Base-by-base conservation (phyloP, 106 monocot genomes). In the Iris macrosiphon region DNA sequence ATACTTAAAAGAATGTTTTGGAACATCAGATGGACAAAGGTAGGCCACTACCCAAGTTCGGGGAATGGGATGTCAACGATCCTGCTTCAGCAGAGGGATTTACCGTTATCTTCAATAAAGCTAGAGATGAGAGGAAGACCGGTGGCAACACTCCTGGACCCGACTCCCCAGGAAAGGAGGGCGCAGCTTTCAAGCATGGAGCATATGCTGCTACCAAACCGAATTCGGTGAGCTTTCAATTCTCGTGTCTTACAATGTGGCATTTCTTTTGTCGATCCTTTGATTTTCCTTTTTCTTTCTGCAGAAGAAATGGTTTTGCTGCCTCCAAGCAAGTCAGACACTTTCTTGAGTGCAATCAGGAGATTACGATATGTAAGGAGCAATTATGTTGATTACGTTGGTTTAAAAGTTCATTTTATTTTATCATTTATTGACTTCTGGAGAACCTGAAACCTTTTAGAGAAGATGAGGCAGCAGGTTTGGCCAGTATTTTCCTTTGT, bases 261-360 rank as follows among this genome's bases (percentile, higher is more conserved):
- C 16, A 45, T 8, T 26, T 28, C 8, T 45, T 8, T 24, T 7
- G 9, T 52, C 0, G 10, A 27, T 19, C 1, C 40, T 7, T 8
- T 34, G 8, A 40, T 12, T 19, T 20, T 39, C 52, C 31, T 19
- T 45, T 54, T n/a, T 31, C 30, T 21, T 55, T 48, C 7, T 72
- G 72, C 88, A 88, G 88, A 83, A 66, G 56, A 88, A 83, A 61
- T 88, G 88, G 88, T 75, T 65, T 45, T 88, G 88, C 79, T 88
- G 88, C 55, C 62, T 88, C 37, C 69, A 60, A 47, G 25, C 83
- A 3, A 73, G 76, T 32, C 79, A 68, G 4, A 72, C 69, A 43
- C 54, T 76, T 22, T 67, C 83, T 59, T 83, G 47, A 74, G 20
- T 45, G 0, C n/a, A n/a, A 19, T 40, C 21, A 6, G 39, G 56